Base-by-base conservation (phyloP, 495 filamentous ascomycete species). In the Penicillium lagena region DNA sequence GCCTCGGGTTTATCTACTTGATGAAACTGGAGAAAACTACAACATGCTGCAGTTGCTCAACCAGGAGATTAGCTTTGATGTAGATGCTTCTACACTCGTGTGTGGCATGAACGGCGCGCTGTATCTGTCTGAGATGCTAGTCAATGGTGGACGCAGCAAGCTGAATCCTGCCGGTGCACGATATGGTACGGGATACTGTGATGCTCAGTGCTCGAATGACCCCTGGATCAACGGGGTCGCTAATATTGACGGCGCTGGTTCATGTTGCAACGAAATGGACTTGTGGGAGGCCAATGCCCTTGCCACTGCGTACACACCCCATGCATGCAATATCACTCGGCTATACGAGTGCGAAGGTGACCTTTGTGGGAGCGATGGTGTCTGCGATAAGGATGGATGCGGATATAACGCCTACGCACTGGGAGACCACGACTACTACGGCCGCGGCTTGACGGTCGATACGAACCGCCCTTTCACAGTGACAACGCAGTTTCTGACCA, bases 161-260 rank as follows among this genome's bases (percentile, higher is more conserved):
- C n/a, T n/a, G n/a, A n/a, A n/a, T n/a, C n/a, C n/a, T n/a, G n/a
- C n/a, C n/a, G n/a, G n/a, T n/a, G n/a, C n/a, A 10, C 58, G 68
- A 11, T 86, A 83, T 60, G 82, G 82, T 11, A 80, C 80, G 28
- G 82, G 82, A 0, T 86, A 87, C 66, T 87, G 83, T 55, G 82
- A 86, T 54, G 75, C 80, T 7, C 82, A 86, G 52, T 86, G 83
- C 60, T 72, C 67, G 33, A 62, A 66, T 12, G 58, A 59, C 13
- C 63, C 76, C 10, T 85, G 76, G 55, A 73, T 82, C 43, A 80
- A 82, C 50, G 80, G 81, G 27, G 58, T 73, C 12, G 72, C 65
- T 28, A 81, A 81, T 58, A 59, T 75, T 42, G 64, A 73, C 30
- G 55, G 48, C 12, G 49, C 59, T 14, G 75, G 77, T 11, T 60